Conservation (phyloP, 1,139 yeast genomes). For the Suhomyces bribrorum region DNA sequence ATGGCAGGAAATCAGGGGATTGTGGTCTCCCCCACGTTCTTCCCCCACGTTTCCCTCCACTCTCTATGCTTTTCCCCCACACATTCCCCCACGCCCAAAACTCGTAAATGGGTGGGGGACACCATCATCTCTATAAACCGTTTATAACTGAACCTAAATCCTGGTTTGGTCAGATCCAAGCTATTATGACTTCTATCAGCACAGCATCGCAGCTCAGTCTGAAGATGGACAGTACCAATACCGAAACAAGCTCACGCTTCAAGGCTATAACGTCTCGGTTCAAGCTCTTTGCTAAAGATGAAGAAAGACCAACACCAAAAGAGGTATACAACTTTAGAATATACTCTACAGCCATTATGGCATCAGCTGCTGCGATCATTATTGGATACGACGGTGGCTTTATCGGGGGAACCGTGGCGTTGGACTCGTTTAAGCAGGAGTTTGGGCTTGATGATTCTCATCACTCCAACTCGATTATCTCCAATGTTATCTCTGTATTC, state of each 20-base stretch:
- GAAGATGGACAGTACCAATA: conserved; percentile 1
- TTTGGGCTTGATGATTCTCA: conserved; percentile 32
- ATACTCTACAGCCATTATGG: conserved; percentile 40
- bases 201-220: conserved; percentile 2
- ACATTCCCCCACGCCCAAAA: conserved; percentile 3
- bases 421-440: conserved; percentile 36
- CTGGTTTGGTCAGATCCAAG: not conserved
- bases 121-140: not conserved
- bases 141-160: conserved; percentile 5
- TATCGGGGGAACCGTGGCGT: conserved; percentile 45
- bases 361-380: conserved; percentile 42
- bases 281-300: conserved; percentile 32
- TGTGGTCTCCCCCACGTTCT: too few relatives aligned
- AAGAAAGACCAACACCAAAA: conserved; percentile 43
- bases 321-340: conserved; percentile 40
- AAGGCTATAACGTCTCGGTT: conserved; percentile 4
- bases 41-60: too few relatives aligned
- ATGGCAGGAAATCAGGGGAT: too few relatives aligned
- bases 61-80: too few relatives aligned
- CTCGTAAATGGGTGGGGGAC: conserved; percentile 1
- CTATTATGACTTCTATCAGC: conserved; percentile 1
- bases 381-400: conserved; percentile 49
- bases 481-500: conserved; percentile 45
- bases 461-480: conserved; percentile 27
- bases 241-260: not conserved